Evolutionary conservation across 2,329 filamentous ascomycete genomes (phyloP).

Genomic region (Aspergillus luchuensis): DNA sequence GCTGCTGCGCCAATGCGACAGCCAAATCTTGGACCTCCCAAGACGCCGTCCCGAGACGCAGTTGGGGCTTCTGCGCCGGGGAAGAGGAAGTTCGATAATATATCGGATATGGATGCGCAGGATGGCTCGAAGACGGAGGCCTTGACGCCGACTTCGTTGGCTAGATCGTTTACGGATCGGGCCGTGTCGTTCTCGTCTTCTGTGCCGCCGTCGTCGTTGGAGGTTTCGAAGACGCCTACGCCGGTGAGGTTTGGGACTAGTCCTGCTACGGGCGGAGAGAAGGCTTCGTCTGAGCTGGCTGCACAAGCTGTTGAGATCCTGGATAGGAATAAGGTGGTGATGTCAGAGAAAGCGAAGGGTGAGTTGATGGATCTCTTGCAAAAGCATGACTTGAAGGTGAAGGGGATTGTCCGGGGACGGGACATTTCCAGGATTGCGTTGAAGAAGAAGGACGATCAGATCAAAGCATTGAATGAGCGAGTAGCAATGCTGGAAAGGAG

Average conservation of each 20-base stretch:
- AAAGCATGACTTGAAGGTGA: conserved; percentile 59
- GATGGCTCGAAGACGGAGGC: neutral
- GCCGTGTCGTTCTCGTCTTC: conserved; percentile 7
- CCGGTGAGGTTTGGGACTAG: conserved; percentile 35
- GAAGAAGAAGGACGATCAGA: conserved; percentile 65
- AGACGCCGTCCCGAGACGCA: conserved; percentile 23
- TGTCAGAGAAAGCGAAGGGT: conserved; percentile 38
- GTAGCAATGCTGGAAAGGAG: conserved; percentile 61
- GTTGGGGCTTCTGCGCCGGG: conserved; percentile 35
- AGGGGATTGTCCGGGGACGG: conserved; percentile 65
- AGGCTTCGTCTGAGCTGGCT: conserved; percentile 23
- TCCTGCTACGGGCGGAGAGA: conserved; percentile 17
- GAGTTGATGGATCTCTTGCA: conserved; percentile 51
- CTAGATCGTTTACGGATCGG: neutral
- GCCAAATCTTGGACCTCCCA: conserved; percentile 34
- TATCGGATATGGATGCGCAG: conserved; percentile 4
- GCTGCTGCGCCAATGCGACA: conserved; percentile 21
- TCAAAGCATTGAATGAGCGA: conserved; percentile 66
- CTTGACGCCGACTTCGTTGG: conserved; percentile 4
- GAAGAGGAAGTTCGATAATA: conserved; percentile 35
- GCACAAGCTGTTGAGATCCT: conserved; percentile 35
- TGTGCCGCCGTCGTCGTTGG: conserved; percentile 28
- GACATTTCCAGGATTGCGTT: conserved; percentile 66
- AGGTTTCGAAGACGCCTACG: conserved; percentile 37
- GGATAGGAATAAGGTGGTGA: conserved; percentile 34